phyloP scores from a whole-genome alignment of 176 grass and related monocot species.

The Avena eriantha region DNA sequence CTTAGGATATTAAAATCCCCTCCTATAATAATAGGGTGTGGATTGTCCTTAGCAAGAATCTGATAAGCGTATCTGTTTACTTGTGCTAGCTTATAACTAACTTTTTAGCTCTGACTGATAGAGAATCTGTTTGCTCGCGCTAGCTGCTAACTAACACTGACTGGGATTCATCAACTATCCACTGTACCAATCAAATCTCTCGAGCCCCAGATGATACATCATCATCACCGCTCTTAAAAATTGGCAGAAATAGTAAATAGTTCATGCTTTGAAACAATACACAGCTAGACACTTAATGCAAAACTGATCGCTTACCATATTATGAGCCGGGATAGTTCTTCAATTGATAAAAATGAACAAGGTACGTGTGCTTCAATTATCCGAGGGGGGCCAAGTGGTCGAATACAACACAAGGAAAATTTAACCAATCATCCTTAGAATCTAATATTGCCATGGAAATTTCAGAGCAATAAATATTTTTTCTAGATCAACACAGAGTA shows the following conservation, averaged over 20 bases:
- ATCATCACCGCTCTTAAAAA: neutral
- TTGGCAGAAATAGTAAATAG: neutral
- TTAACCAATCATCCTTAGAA: neutral
- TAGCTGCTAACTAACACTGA: neutral
- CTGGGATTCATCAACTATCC: neutral
- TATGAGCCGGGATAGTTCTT: neutral
- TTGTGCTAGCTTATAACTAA: too few relatives aligned
- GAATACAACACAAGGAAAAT: neutral
- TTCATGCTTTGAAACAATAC: neutral
- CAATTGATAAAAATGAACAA: neutral
- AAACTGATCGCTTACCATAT: neutral
- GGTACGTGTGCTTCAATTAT: neutral
- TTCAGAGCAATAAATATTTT: neutral
- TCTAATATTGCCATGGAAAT: neutral
- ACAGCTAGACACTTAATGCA: neutral
- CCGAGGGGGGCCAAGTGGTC: neutral
- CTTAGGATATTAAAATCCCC: too few relatives aligned
- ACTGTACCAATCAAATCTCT: neutral
- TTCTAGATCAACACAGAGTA: neutral
- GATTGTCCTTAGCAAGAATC: too few relatives aligned
- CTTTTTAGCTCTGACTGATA: too few relatives aligned
- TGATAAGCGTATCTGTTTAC: too few relatives aligned
- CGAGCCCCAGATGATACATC: neutral
- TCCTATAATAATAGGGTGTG: too few relatives aligned
- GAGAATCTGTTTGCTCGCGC: too few relatives aligned